Evolutionary conservation across 495 filamentous ascomycete species (phyloP), one percentile per base, ranked within the genome.

Genomic region (Aspergillus baeticus): DNA sequence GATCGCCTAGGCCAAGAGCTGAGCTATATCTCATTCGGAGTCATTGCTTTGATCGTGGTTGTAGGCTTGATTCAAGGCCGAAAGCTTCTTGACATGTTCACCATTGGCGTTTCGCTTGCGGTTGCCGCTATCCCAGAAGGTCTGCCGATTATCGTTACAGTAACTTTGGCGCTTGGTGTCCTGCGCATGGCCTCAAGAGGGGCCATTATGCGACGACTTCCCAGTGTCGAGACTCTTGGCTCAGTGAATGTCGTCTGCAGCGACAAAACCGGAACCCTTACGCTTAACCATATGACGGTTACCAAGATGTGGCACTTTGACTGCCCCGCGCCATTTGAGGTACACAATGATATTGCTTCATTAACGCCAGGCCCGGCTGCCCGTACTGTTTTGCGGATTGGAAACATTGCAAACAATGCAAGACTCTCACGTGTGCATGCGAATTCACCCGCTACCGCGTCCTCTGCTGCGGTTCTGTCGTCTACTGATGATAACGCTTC

Each of bases 241-340:
- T 96, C 90, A 39, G 94, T 99, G 29, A 98, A 97, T 69, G 94
- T 99, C 43, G 89, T 99, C 23, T 99, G 94, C 74, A 96, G 90
- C 66, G 94, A 99, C 74, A 99, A 99, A 75, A 99, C 94, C 17
- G 89, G 93, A 20, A 98, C 94, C 18, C 70, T 99, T 49, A 99
- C 94, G 0, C 89, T 89, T 70, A 99, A 98, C 66, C 95, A 98
- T 65, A 97, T 98, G 93, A 95, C 95, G 2, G 92, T 95, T 2
- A 94, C 92, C 15, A 95, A 96, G 63, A 85, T 98, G 75, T 99
- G 94, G 94, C 87, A 91, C 63, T 92, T 94, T 63, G 89, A 91
- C 55, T 81, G 83, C 20, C 68, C 76, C 1, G 77, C 78, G 15
- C 85, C 91, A 13, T 77, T 94, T 23, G 86, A 94, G 60, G 83